Evolutionary conservation across 2,329 filamentous ascomycete species (phyloP), one percentile per base, ranked within the genome.

Genomic region (Aspergillus sp.): DNA sequence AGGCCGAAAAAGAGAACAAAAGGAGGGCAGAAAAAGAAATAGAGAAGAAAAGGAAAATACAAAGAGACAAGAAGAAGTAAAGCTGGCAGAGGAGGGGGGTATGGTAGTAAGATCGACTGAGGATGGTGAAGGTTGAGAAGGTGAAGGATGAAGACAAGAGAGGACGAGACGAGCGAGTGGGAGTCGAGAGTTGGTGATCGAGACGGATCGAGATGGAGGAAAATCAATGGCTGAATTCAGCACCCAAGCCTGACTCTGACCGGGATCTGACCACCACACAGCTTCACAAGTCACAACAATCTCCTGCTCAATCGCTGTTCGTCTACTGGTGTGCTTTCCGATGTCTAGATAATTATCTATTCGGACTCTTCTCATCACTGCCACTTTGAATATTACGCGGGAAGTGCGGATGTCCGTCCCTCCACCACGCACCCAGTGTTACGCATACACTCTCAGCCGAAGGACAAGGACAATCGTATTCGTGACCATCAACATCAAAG

Each of bases 81-180:
- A 58, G 40, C 52, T 48, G 37, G 50, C 33, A 30, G 46, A 41
- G 40, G 15, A 42, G 27, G 33, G 41, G 40, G 34, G 40, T 49
- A 46, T 37, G 41, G 40, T 51, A 50, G 41, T 40, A 24, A 24
- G 41, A 39, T 30, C 41, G 52, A 24, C 20, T 48, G 37, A 46
- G 12, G 49, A 42, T 24, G 30, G 45, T 22, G 55, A 46, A 54
- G 54, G 46, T 53, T 53, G 42, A 50, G 54, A 52, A 33, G 58
- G 42, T 44, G 52, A 50, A 54, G 40, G 40, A 45, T 52, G 56
- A 60, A 57, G 61, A 60, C 59, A 54, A 61, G 61, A 67, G 57
- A 59, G 62, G 42, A 47, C 24, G 37, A 41, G 48, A 41, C 39
- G 50, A 44, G 54, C 46, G 44, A 30, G 44, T 51, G 61, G 56